phyloP scores from a whole-genome alignment of 1,284 basidiomycete genomes.

The Leccinum olivaceoglutinosum region DNA sequence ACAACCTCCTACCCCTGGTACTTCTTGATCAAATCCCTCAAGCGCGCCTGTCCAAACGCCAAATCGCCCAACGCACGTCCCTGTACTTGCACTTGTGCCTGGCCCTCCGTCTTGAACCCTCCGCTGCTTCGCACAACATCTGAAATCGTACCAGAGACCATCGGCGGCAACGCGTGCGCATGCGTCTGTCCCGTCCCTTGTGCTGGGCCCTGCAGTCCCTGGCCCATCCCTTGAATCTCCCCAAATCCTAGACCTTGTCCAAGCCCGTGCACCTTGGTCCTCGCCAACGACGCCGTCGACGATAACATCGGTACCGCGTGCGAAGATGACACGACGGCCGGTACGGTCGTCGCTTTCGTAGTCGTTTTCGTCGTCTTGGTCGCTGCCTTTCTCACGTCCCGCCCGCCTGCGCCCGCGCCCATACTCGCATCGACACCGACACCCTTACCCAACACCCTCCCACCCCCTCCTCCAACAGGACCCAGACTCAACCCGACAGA shows the following conservation, averaged over 20 bases:
- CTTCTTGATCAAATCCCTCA: slow-evolving; percentile 74
- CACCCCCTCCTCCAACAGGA: not conserved
- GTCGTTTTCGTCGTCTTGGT: not conserved
- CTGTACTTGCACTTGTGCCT: slow-evolving; percentile 9
- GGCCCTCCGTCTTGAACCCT: slow-evolving; percentile 18
- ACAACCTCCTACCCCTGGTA: slow-evolving; percentile 48
- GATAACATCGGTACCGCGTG: slow-evolving; percentile 66
- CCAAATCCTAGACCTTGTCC: slow-evolving; percentile 16
- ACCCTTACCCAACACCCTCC: not conserved
- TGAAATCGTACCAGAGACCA: slow-evolving; percentile 31
- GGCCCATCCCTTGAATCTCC: not conserved
- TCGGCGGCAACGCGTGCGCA: slow-evolving; percentile 24
- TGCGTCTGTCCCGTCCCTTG: slow-evolving; percentile 3
- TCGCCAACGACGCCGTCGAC: slow-evolving; percentile 66
- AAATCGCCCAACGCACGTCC: slow-evolving; percentile 37
- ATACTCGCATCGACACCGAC: not conserved
- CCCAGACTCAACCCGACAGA: not conserved
- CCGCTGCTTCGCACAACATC: slow-evolving; percentile 1
- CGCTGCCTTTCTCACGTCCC: slow-evolving; percentile 12
- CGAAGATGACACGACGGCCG: slow-evolving; percentile 62
- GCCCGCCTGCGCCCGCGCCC: slow-evolving; percentile 8
- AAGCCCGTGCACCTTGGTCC: slow-evolving; percentile 31
- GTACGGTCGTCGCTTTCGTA: slow-evolving; percentile 39
- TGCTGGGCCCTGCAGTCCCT: not conserved
- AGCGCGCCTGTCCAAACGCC: slow-evolving; percentile 67